phyloP scores from a whole-genome alignment of 805 yeast genomes.

The Yamadazyma ubonensis region DNA sequence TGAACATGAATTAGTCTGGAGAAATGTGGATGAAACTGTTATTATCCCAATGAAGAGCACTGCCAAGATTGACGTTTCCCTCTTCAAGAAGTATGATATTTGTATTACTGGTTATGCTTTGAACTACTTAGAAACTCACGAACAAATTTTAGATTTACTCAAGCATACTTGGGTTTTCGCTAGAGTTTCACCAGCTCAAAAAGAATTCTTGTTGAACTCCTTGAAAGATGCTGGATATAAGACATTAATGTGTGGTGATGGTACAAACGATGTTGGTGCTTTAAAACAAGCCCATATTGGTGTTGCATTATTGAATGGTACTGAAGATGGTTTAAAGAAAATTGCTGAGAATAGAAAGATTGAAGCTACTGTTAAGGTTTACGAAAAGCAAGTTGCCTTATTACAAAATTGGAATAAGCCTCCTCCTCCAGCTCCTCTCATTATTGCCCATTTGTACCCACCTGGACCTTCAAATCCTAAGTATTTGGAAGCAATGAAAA shows the following conservation, averaged over 20 bases:
- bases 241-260: constrained; percentile 99
- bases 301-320: constrained; percentile 95
- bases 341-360: constrained; percentile 76
- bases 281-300: constrained; percentile 98
- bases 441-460: constrained; percentile 94
- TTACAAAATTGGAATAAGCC: constrained; percentile 82
- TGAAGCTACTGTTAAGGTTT: constrained; percentile 62
- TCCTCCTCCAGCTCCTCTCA: constrained; percentile 75
- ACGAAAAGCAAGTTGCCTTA: constrained; percentile 79
- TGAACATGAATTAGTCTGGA: constrained; percentile 70
- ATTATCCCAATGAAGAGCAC: constrained; percentile 64
- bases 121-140: constrained; percentile 59
- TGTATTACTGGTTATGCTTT: constrained; percentile 94
- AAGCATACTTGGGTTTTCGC: constrained; percentile 96
- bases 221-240: constrained; percentile 86
- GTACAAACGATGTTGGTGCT: constrained; percentile 99
- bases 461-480: constrained; percentile 93
- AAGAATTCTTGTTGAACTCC: constrained; percentile 82
- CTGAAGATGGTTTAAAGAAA: constrained; percentile 89
- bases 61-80: constrained; percentile 51
- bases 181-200: constrained; percentile 94
- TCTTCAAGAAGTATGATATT: constrained; percentile 71
- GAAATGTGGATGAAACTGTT: constrained; percentile 75
- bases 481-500: constrained; percentile 81
- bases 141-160: constrained; percentile 68